These are phyloP conservation scores for Xerophyta viscosa DNA, from an alignment of 106 monocot genomes.

Conservation along the genomic window DNA sequence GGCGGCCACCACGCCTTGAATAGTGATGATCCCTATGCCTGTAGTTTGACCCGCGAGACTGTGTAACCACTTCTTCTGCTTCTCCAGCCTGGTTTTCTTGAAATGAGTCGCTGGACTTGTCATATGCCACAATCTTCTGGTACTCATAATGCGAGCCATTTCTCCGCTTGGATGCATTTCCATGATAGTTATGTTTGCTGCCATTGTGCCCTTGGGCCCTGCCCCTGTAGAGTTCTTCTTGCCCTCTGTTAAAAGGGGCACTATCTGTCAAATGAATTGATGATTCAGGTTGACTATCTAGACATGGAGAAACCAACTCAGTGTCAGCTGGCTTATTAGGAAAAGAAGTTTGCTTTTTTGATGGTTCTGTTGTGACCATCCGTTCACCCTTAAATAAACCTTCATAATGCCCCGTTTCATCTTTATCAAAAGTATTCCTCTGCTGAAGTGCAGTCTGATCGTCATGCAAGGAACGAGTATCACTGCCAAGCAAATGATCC, in stretches of 20 bases:
- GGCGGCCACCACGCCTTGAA: conserved; percentile 20
- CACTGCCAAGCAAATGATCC: neutral
- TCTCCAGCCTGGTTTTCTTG: conserved; percentile 10
- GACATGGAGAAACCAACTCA: neutral
- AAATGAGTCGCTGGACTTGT: conserved; percentile 16
- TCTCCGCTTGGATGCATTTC: conserved; percentile 21
- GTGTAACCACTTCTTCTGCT: conserved; percentile 9
- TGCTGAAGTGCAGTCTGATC: too few species aligned
- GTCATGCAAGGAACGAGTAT: neutral
- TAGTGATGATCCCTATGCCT: conserved; percentile 27
- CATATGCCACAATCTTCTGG: conserved; percentile 26
- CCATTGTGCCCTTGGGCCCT: conserved; percentile 3
- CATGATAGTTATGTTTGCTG: conserved; percentile 13
- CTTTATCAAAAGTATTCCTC: neutral
- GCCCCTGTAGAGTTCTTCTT: conserved; percentile 7
- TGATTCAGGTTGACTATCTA: neutral
- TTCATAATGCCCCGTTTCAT: neutral
- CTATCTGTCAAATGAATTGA: neutral
- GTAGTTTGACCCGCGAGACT: conserved; percentile 21
- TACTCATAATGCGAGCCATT: conserved; percentile 28
- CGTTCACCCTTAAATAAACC: neutral
- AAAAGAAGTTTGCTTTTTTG: neutral
- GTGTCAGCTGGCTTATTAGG: neutral
- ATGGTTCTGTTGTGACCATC: neutral
- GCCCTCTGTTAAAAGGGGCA: conserved; percentile 15